A percentile compares a stretch with the other conserved stretches of the same genome.
Conservation (phyloP, 805 yeast species). For the Vanderwaltozyma yarrowii region DNA sequence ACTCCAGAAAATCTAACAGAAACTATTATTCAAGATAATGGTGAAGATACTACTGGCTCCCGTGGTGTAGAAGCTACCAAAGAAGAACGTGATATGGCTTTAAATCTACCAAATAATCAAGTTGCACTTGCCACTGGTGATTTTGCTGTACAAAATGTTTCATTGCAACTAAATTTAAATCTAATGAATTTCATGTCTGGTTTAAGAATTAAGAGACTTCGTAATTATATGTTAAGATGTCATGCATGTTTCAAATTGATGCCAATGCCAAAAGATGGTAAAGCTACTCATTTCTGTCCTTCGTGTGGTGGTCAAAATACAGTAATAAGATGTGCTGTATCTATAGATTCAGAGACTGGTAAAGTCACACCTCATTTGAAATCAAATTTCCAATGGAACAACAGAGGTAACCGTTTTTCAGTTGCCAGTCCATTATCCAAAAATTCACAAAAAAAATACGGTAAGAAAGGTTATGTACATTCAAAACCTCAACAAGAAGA, state of each 20-base stretch:
- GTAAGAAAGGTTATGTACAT: constrained; percentile 74
- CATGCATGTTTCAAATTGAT: constrained; percentile 88
- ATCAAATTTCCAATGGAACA: constrained; percentile 87
- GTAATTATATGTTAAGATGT: constrained; percentile 91
- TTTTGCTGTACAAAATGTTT: constrained; percentile 94
- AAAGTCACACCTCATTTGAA: constrained; percentile 80
- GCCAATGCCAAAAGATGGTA: constrained; percentile 68
- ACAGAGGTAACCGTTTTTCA: constrained; percentile 73
- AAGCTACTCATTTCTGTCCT: constrained; percentile 82
- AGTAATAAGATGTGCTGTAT: constrained; percentile 78
- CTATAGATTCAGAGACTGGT: constrained; percentile 71
- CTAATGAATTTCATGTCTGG: constrained; percentile 82
- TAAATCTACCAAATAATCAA: constrained; percentile 34
- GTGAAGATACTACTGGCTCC: constrained; percentile 39
- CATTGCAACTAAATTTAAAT: constrained; percentile 81
- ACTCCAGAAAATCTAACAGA: constrained; percentile 76
- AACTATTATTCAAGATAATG: constrained; percentile 56
- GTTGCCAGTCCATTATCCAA: constrained; percentile 83
- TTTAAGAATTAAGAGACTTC: constrained; percentile 67
- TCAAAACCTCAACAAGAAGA: constrained; percentile 47
- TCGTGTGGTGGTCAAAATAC: constrained; percentile 88
- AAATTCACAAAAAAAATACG: constrained; percentile 56
- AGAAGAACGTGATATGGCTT: constrained; percentile 13
- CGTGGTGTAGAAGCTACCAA: constrained; percentile 30
- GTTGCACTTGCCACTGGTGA: constrained; percentile 92